Base-by-base conservation (phyloP, 768 basidiomycete species). In the Megacollybia marginata region DNA sequence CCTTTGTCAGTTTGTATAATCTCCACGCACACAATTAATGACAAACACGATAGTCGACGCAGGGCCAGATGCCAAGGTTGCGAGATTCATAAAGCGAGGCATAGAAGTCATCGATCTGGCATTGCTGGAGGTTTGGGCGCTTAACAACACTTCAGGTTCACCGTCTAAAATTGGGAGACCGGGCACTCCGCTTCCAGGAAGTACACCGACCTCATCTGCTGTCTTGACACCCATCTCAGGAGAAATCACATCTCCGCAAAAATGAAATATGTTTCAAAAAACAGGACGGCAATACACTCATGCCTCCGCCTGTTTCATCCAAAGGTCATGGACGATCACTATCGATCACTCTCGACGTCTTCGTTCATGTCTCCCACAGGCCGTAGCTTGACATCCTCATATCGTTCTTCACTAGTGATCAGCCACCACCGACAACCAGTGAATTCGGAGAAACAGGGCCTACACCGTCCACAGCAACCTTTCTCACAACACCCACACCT, bases 1-100 rank as follows among this genome's bases (percentile, higher is more conserved):
- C 89, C 91, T 0, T 69, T n/a, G n/a, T n/a, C n/a, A n/a, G n/a
- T n/a, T n/a, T 93, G 2, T 91, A 92, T 66, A 92, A 92, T 59
- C 75, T 94, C 18, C 84, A 87, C 52, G 89, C 89, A 1, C 91
- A 94, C 63, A 86, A 89, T 54, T 93, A 46, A 75, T 92, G 74
- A 83, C 88, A 11, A 93, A 92, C 57, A 79, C 82, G 33, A 83
- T 93, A 49, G 78, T 89, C 28, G 91, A 93, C 59, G 91, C 91
- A 0, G 91, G 91, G 38, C 92, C 90, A 0, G 90, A 92, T 51
- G 85, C 86, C 18, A 88, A 87, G 66, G 82, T 92, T 34, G 88
- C 89, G 4, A 84, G 79, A 54, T 92, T 90, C 59, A 70, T 73
- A 48, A 82, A 76, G 55, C 75, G 84, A 4, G 85, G 87, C 2